Percentiles rank a stretch among this genome's conserved stretches.
These are phyloP conservation scores for Naganishia friedmannii DNA, from an alignment of 768 basidiomycete species.

Conservation along the genomic window DNA sequence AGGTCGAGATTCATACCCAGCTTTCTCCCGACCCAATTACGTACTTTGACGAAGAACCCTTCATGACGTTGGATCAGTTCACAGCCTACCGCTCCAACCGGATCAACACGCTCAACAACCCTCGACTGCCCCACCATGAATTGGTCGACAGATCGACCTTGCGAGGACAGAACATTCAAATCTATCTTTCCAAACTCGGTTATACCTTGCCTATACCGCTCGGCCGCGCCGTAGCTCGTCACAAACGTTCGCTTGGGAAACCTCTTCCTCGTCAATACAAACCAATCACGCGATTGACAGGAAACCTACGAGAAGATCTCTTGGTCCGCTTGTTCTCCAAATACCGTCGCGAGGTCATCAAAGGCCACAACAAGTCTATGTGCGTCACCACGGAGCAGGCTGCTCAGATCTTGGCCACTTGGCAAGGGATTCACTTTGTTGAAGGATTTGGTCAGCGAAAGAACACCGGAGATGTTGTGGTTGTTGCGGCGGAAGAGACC, in stretches of 20 bases:
- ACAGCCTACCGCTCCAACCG: slow-evolving; percentile 3
- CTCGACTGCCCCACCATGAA: background rate
- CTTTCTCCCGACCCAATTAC: background rate
- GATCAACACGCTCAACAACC: background rate
- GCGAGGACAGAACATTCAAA: slow-evolving; percentile 8
- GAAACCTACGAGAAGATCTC: slow-evolving; percentile 6
- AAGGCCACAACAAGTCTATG: background rate
- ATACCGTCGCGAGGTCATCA: background rate
- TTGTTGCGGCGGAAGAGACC: background rate
- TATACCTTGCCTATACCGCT: slow-evolving; percentile 18
- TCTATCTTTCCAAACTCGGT: background rate
- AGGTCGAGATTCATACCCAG: background rate
- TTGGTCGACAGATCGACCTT: background rate
- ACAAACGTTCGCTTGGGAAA: background rate
- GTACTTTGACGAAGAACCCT: background rate
- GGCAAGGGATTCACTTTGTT: background rate
- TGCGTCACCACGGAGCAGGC: background rate
- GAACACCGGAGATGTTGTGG: background rate
- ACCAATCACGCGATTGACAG: slow-evolving; percentile 3
- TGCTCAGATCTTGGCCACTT: background rate
- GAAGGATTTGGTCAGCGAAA: background rate
- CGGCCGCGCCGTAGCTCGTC: background rate
- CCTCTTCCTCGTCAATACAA: slow-evolving; percentile 4
- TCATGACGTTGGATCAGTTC: slow-evolving; percentile 20
- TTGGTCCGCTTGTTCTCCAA: background rate